Evolutionary conservation across 257 asterid genomes (phyloP), one percentile per base, ranked within the genome.

Genomic region (Phtheirospermum japonicum): DNA sequence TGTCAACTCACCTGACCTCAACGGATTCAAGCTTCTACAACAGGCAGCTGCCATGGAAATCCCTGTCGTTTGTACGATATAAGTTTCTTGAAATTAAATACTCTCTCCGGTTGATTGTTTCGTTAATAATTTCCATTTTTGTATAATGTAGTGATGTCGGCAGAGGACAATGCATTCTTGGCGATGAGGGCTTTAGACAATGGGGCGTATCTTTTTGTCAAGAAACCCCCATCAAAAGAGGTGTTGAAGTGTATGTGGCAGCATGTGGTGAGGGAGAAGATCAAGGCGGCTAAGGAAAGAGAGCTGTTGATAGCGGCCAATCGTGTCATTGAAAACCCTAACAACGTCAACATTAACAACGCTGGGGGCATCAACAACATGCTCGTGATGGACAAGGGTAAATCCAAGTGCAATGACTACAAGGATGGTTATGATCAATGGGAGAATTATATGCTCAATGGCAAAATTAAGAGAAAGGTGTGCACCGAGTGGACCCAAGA

Each of bases 1-100:
- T 32, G 52, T 73, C 57, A 70, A 77, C 50, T 81, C 86, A 7
- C 83, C 81, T 0, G 83, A 81, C 49, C 71, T 73, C 33, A 75
- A 71, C 28, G 76, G 76, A 9, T 77, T 59, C 32, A 72, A 70
- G 67, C 86, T 81, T 42, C 48, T 81, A 0, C 83, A 73, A 3
- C 64, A 51, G 0, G 77, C 82, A 0, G 57, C 52, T 28, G 66
- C 0, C 40, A 61, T 80, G 76, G 61, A 63, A 14, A 61, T 76
- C 28, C 85, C 80, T 0, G 36, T 69, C 18, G 57, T 80, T 34
- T 13, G 86, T 77, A 70, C 37, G 76, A 65, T 9, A 12, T 16
- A 20, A 40, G 13, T 32, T 61, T 11, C 14, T 62, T 46, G 4
- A 9, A 56, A 48, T 36, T 8, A n/a, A n/a, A n/a, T n/a, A n/a